phyloP scores from a whole-genome alignment of 805 yeast species.

The Cyberlindnera suaveolens region DNA sequence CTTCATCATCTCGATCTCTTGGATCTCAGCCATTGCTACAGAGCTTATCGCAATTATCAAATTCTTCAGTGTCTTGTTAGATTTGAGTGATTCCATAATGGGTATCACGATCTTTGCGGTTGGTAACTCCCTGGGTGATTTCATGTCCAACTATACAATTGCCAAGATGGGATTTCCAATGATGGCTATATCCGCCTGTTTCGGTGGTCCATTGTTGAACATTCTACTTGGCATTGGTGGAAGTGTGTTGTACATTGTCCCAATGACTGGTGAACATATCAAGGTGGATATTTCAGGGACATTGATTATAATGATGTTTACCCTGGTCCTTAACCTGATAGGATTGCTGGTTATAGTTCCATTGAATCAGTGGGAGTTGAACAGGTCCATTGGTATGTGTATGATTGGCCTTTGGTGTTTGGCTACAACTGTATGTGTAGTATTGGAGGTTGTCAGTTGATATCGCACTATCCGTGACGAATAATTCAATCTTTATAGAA shows the following conservation, averaged over 20 bases:
- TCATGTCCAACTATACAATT: conserved; percentile 76
- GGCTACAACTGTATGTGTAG: conserved; percentile 20
- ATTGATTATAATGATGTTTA: conserved; percentile 32
- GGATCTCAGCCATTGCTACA: conserved; percentile 50
- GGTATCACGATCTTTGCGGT: conserved; percentile 90
- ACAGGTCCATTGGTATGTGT: conserved; percentile 32
- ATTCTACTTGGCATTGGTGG: conserved; percentile 75
- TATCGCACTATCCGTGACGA: background rate
- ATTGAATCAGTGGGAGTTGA: conserved; percentile 39
- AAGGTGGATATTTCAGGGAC: conserved; percentile 33
- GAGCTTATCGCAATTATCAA: conserved; percentile 59
- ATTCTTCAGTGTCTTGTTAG: conserved; percentile 50
- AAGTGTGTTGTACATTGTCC: conserved; percentile 48
- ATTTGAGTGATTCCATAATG: conserved; percentile 70
- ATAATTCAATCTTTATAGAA: too few relatives aligned
- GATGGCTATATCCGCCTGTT: conserved; percentile 92
- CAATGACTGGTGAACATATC: conserved; percentile 18
- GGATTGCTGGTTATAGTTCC: conserved; percentile 38
- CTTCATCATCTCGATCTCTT: conserved; percentile 58
- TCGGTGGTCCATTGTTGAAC: conserved; percentile 87
- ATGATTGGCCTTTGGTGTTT: conserved; percentile 23
- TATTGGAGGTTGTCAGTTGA: conserved; percentile 9
- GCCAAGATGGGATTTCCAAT: conserved; percentile 82
- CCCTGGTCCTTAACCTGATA: conserved; percentile 34
- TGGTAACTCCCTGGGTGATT: conserved; percentile 90